Evolutionary conservation across 2,329 filamentous ascomycete species (phyloP).

Genomic region (Trichoderma sp.): DNA sequence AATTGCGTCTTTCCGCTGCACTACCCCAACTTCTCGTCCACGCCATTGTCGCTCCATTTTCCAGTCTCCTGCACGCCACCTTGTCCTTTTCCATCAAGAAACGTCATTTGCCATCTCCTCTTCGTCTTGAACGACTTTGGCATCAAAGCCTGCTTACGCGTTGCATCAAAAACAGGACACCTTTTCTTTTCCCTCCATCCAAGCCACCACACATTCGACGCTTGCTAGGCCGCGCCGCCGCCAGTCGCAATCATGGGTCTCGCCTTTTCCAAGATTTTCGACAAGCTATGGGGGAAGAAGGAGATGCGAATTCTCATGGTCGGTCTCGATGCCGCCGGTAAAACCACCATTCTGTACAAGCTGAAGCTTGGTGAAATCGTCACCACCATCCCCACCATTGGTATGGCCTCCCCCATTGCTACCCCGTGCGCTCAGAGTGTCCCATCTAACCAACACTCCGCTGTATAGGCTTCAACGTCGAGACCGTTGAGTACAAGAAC

Average conservation of each 20-base stretch:
- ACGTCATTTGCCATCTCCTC: neutral
- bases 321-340: constrained; percentile 98
- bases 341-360: constrained; percentile 99
- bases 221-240: constrained; percentile 39
- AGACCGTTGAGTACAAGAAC: constrained; percentile 99
- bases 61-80: constrained; percentile 1
- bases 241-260: constrained; percentile 86
- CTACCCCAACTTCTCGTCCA: constrained; percentile 23
- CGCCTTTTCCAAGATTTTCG: constrained; percentile 94
- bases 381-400: constrained; percentile 98
- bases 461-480: constrained; percentile 89
- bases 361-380: constrained; percentile 99
- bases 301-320: constrained; percentile 99
- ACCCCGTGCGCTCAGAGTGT: neutral
- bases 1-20: constrained; percentile 22
- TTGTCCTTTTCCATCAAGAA: neutral
- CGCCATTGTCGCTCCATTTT: constrained; percentile 23
- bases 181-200: constrained; percentile 31
- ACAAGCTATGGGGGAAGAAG: constrained; percentile 98
- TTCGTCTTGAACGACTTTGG: constrained; percentile 3
- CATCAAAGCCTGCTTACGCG: constrained; percentile 36
- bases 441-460: constrained; percentile 18
- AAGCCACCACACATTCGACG: constrained; percentile 20
- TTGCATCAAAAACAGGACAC: constrained; percentile 38
- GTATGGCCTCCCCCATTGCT: constrained; percentile 53